Base-by-base conservation (phyloP, 176 grass and related monocot genomes). In the Carex littledalei region DNA sequence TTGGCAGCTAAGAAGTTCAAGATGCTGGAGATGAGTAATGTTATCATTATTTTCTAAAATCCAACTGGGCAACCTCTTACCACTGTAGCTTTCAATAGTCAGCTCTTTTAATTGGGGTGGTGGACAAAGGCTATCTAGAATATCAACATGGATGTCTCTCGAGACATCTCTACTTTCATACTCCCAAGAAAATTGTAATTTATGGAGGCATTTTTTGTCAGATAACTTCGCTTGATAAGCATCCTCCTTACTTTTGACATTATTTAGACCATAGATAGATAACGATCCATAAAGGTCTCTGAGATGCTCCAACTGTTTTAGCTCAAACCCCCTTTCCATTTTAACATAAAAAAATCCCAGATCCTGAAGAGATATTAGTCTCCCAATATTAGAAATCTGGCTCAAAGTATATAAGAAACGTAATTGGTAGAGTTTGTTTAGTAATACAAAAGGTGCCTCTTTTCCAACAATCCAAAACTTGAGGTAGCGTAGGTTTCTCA, bases 351-450 rank as follows among this genome's bases (percentile, higher is more conserved):
- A 81, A 8, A 9, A 67, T 7, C 0, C 45, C 8, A 47, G 2
- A 10, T 47, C 45, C 8, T 47, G 45, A 47, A 47, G 45, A 2
- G 8, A 47, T 47, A 10, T 47, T 47, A 47, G 8, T 7, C 8
- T 47, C 45, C 45, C 45, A 2, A 47, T 1, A 43, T 43, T 0
- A 6, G 41, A 6, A 6, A 43, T 43, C 5, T 54, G 4, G 0
- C 22, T 18, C 11, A 13, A 0, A 29, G 67, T n/a, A 13, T 81
- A 7, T 79, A 85, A 45, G 2, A 52, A 32, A 75, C 86, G 81
- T 3, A 91, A 59, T 53, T 87, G 79, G 68, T 87, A 89, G 20
- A 91, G 87, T 12, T 8, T 32, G 14, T n/a, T 14, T 61, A 91
- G 32, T 53, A 0, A 0, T 0, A 1, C 43, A 20, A 64, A 79